phyloP scores from a whole-genome alignment of 495 filamentous ascomycete genomes.

The Talaromyces trachyspermus region DNA sequence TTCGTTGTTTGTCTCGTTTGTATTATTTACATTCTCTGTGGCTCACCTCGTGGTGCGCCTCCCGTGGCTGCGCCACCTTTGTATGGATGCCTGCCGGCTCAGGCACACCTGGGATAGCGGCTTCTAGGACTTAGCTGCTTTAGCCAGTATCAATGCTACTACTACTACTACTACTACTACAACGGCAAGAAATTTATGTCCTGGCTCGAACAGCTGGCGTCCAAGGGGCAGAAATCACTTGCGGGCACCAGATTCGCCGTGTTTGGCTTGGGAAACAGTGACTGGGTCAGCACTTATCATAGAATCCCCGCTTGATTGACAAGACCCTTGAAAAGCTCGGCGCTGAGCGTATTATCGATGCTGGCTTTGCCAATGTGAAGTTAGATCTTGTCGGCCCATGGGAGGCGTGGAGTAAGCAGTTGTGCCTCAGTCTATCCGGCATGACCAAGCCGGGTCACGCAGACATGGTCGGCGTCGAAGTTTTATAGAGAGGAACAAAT shows the following conservation, averaged over 20 bases:
- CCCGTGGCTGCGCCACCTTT: slow-evolving; percentile 12
- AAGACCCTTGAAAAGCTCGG: slow-evolving; percentile 42
- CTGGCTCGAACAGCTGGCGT: no score
- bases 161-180: no score
- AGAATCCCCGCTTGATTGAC: slow-evolving; percentile 60
- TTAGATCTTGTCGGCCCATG: slow-evolving; percentile 61
- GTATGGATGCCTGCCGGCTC: slow-evolving; percentile 8
- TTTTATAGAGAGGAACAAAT: neutral
- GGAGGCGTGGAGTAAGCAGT: slow-evolving; percentile 49
- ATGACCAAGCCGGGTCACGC: no score
- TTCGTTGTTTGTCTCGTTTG: neutral
- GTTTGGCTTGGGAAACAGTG: slow-evolving; percentile 38
- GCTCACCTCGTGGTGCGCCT: neutral
- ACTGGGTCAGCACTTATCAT: slow-evolving; percentile 71
- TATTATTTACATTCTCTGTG: neutral
- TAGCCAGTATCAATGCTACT: neutral
- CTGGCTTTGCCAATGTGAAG: slow-evolving; percentile 54
- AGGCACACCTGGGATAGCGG: neutral
- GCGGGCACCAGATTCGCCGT: no score
- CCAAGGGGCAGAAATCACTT: no score
- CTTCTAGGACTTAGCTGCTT: neutral
- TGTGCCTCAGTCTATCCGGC: slow-evolving; percentile 30
- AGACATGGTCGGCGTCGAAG: no score
- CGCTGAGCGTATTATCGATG: slow-evolving; percentile 43
- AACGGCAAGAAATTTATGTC: no score